Evolutionary conservation across 306 rosid genomes (phyloP).

Genomic region (Rubus idaeus): DNA sequence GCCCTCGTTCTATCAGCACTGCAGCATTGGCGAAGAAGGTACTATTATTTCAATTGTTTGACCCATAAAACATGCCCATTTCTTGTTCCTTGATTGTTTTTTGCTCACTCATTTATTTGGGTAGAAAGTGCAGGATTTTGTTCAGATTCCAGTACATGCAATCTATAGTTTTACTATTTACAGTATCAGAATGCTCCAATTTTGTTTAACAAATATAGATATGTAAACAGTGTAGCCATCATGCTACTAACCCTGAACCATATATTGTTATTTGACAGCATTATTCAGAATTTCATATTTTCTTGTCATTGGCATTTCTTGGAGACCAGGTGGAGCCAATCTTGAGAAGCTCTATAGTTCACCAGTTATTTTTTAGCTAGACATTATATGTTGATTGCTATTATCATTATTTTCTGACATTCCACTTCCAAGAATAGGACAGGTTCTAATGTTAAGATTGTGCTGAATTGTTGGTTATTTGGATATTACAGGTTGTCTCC

Average conservation of each 20-base stretch:
- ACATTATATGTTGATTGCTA: background rate
- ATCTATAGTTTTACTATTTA: background rate
- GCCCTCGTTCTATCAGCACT: slow-evolving; percentile 68
- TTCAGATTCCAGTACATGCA: background rate
- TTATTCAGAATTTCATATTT: background rate
- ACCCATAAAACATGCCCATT: slow-evolving; percentile 3
- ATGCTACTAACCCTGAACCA: background rate
- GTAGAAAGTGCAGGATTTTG: background rate
- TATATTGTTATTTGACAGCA: background rate
- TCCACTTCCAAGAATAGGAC: background rate
- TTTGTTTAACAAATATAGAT: background rate
- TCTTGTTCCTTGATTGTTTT: slow-evolving; percentile 12
- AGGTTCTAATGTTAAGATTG: background rate
- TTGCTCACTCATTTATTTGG: background rate
- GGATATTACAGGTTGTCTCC: slow-evolving; percentile 59
- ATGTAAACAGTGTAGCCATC: background rate
- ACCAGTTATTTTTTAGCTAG: background rate
- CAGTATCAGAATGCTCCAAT: background rate
- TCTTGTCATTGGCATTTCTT: background rate
- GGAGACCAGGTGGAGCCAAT: background rate
- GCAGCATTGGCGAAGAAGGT: slow-evolving; percentile 77
- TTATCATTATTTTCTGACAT: background rate
- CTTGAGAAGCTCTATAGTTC: background rate
- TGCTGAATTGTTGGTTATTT: slow-evolving; percentile 7
- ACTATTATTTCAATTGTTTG: slow-evolving; percentile 11